Percentiles rank a stretch among this genome's conserved stretches.
phyloP scores from a whole-genome alignment of 805 yeast species.

The Candida pseudofarinosa region DNA sequence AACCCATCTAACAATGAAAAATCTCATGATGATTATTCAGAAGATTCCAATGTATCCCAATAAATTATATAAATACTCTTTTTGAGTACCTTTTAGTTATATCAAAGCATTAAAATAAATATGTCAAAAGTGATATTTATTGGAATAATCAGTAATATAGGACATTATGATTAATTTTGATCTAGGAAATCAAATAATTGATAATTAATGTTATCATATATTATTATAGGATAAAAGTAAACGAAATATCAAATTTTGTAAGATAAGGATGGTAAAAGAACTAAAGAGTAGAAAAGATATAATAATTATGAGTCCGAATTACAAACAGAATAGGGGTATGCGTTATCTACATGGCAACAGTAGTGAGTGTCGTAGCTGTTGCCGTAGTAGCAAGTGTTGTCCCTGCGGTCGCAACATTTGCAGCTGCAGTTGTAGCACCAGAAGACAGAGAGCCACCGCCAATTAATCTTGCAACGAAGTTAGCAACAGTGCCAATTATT shows the following conservation, averaged over 20 bases:
- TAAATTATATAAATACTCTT: slow-evolving; percentile 1
- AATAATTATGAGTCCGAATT: too few relatives aligned
- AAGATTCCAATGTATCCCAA: slow-evolving; percentile 13
- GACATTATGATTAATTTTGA: too few relatives aligned
- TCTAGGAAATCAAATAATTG: too few relatives aligned
- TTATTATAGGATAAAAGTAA: too few relatives aligned
- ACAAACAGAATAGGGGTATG: too few relatives aligned
- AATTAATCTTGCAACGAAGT: slow-evolving; percentile 24
- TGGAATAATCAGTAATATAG: too few relatives aligned
- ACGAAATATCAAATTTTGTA: too few relatives aligned
- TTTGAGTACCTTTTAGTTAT: not conserved
- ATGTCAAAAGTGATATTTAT: slow-evolving; percentile 1
- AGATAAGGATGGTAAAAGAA: too few relatives aligned
- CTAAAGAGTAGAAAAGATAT: too few relatives aligned
- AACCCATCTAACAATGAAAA: slow-evolving; percentile 35
- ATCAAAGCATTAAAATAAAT: not conserved
- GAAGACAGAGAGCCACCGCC: slow-evolving; percentile 22
- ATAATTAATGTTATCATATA: too few relatives aligned
- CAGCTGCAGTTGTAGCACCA: slow-evolving; percentile 19
- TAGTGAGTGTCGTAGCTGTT: slow-evolving; percentile 11
- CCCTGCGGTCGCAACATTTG: slow-evolving; percentile 14
- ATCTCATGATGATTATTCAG: slow-evolving; percentile 23
- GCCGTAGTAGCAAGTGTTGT: slow-evolving; percentile 9
- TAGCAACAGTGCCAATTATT: slow-evolving; percentile 18
- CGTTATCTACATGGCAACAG: slow-evolving; percentile 4